Evolutionary conservation across 495 filamentous ascomycete species (phyloP), one percentile per base, ranked within the genome.

Genomic region (Aspergillus wentii): DNA sequence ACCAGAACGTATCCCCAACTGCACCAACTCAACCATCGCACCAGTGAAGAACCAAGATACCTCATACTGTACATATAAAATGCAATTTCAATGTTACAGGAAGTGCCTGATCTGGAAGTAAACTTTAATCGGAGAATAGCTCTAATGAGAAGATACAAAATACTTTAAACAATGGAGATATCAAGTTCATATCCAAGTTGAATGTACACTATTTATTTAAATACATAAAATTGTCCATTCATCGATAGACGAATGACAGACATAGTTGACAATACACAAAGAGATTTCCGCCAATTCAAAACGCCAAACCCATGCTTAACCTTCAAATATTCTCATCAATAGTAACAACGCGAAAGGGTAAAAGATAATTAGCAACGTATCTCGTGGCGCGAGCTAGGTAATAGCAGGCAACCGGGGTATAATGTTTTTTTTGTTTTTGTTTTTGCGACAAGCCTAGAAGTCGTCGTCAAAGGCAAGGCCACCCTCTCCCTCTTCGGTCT

Each of bases 401-500:
- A 59, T 54, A 58, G 46, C 54, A 61, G 47, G 35, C 22, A 50
- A 46, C 42, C 47, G 43, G 35, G 48, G 52, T 53, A 56, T 52
- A 46, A 38, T 46, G 45, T 41, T 21, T 33, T 16, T 44, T 26
- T 33, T 13, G 48, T 39, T 16, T 27, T 13, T 34, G 59, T 71
- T 73, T n/a, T n/a, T n/a, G n/a, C n/a, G n/a, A n/a, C n/a, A n/a
- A n/a, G n/a, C n/a, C n/a, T 85, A 98, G 62, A 98, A 98, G 72
- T 98, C 92, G 51, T 98, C 92, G 51, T 98, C 90, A 56, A 98
- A 98, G 57, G 64, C 73, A 64, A 98, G 88, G 62, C 89, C 89
- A 41, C 83, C 80, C 27, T 76, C 79, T 42, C 79, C 84, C 60
- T 80, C 78, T 33, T 51, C 33, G 22, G 42, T 44, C 44, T 70